These are phyloP conservation scores for Leishmania braziliensis DNA, from an alignment of 208 protist species.

Conservation along the genomic window DNA sequence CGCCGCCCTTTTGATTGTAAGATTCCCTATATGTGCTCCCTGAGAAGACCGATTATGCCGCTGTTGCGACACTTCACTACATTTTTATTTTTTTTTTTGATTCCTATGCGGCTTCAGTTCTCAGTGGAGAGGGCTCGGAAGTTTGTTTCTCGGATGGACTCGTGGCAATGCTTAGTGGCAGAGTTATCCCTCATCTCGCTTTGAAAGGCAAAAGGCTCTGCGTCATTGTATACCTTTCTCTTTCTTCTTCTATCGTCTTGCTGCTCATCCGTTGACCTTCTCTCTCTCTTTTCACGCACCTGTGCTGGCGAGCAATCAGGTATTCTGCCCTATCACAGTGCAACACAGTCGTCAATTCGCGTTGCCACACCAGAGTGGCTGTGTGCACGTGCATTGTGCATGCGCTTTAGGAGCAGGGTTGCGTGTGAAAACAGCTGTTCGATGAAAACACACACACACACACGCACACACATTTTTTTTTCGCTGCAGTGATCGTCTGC, in stretches of 20 bases:
- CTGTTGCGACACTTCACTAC: background rate
- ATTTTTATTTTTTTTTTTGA: slow-evolving; percentile 19
- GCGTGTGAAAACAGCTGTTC: background rate
- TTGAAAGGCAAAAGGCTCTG: background rate
- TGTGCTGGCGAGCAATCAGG: background rate
- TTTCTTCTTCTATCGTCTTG: background rate
- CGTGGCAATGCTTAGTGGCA: background rate
- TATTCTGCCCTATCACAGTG: background rate
- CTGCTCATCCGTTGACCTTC: background rate
- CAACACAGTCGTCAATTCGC: background rate
- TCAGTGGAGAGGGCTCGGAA: background rate
- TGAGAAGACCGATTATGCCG: background rate
- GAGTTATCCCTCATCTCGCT: background rate
- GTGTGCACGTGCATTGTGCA: background rate
- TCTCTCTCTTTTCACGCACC: background rate
- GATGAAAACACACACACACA: background rate
- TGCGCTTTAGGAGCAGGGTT: background rate
- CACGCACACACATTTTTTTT: background rate
- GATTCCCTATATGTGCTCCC: too few relatives aligned
- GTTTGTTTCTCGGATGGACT: background rate
- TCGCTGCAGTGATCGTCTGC: background rate
- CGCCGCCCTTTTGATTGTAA: too few relatives aligned
- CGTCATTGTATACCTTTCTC: background rate
- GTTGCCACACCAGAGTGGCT: background rate
- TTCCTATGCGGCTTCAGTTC: slow-evolving; percentile 7